phyloP scores from a whole-genome alignment of 2,329 filamentous ascomycete genomes.

The Pseudogymnoascus pannorum region DNA sequence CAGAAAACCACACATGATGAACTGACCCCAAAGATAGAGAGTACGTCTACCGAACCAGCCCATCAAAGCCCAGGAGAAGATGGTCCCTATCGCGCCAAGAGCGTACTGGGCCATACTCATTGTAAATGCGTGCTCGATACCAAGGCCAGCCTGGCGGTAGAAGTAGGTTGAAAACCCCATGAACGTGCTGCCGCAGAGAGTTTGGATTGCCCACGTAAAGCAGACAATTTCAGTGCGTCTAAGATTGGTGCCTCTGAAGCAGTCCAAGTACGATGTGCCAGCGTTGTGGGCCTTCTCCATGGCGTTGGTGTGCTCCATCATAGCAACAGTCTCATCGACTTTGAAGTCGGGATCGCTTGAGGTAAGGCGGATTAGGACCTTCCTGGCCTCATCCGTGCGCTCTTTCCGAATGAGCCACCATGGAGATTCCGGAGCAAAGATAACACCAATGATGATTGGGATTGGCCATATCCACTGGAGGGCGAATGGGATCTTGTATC shows the following conservation, averaged over 20 bases:
- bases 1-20: constrained; percentile 66
- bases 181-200: constrained; percentile 56
- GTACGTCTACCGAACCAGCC: constrained; percentile 35
- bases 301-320: constrained; percentile 51
- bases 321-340: constrained; percentile 41
- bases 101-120: constrained; percentile 45
- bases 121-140: constrained; percentile 41
- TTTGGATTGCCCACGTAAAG: constrained; percentile 59
- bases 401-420: constrained; percentile 44
- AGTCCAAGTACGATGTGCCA: constrained; percentile 44
- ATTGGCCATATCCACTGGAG: constrained; percentile 48
- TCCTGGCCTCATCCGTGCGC: constrained; percentile 39
- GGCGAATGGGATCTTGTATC: constrained; percentile 43
- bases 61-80: constrained; percentile 47
- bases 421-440: constrained; percentile 42
- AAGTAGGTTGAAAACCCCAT: constrained; percentile 58
- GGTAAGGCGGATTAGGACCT: constrained; percentile 26
- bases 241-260: constrained; percentile 41
- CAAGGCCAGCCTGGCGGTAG: constrained; percentile 50
- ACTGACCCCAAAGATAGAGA: constrained; percentile 45
- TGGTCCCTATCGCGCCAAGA: constrained; percentile 46
- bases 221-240: constrained; percentile 49
- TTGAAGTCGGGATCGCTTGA: constrained; percentile 35
- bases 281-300: constrained; percentile 39
- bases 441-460: constrained; percentile 39